These are phyloP conservation scores for Cyclotella cryptica DNA, from an alignment of 108 stramenopile species.

Conservation along the genomic window DNA sequence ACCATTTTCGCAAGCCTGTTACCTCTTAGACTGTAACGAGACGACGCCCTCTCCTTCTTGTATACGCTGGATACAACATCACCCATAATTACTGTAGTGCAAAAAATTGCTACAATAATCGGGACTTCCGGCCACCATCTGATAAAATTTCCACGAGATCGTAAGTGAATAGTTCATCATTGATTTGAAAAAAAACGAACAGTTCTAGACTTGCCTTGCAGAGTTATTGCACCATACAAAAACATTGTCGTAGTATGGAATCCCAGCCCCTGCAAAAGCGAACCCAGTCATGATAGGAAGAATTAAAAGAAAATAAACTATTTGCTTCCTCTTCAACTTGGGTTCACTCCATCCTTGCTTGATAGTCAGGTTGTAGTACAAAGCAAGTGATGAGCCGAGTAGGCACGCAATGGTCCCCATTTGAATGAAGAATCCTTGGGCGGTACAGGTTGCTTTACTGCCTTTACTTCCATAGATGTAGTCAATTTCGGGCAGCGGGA, in stretches of 20 bases:
- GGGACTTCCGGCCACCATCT: too few relatives aligned
- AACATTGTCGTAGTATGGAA: constrained; percentile 11
- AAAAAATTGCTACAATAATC: too few relatives aligned
- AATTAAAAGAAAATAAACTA: too few relatives aligned
- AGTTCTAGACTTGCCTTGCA: too few relatives aligned
- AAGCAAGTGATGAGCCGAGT: neutral
- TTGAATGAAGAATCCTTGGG: constrained; percentile 58
- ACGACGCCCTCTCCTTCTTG: neutral
- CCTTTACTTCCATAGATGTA: constrained; percentile 33
- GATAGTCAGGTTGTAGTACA: neutral
- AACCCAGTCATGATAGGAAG: too few relatives aligned
- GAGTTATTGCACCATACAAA: constrained; percentile 1
- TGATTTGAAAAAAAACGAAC: too few relatives aligned
- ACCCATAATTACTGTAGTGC: too few relatives aligned
- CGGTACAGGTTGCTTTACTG: constrained; percentile 38
- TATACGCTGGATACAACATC: constrained; percentile 1
- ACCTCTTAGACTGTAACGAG: neutral
- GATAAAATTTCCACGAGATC: too few relatives aligned
- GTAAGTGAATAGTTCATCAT: too few relatives aligned
- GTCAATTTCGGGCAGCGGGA: neutral
- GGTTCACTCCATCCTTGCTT: neutral
- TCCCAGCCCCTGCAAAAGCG: neutral
- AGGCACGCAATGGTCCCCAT: constrained; percentile 10
- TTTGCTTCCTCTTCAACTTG: neutral
- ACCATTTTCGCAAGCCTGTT: constrained; percentile 16